Evolutionary conservation across 192 early-diverging fungal genomes (phyloP).

Genomic region (Coemansia sp.): DNA sequence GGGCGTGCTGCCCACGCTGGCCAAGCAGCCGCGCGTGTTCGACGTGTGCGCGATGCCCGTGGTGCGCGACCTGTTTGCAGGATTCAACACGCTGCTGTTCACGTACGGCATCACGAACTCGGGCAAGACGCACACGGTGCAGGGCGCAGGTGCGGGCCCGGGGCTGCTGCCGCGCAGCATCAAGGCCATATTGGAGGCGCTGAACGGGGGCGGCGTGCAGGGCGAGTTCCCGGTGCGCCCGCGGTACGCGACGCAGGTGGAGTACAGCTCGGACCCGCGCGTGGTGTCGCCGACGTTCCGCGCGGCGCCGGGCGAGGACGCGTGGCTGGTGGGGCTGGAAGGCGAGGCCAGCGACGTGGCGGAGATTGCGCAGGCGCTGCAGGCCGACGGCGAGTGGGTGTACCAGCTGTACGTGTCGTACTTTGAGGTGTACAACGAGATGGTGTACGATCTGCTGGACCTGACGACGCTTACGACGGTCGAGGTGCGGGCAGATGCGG

Average conservation of each 20-base stretch:
- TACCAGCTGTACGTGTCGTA: constrained; percentile 87
- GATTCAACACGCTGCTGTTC: constrained; percentile 66
- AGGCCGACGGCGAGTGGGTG: constrained; percentile 53
- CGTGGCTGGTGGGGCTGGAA: constrained; percentile 28
- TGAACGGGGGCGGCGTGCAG: constrained; percentile 35
- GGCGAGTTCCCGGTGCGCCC: constrained; percentile 40
- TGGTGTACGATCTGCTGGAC: constrained; percentile 80
- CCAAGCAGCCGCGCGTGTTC: constrained; percentile 57
- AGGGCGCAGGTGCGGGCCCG: constrained; percentile 48
- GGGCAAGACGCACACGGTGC: constrained; percentile 69
- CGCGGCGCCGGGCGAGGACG: constrained; percentile 43
- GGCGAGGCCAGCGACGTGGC: background rate
- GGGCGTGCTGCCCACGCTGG: constrained; percentile 53
- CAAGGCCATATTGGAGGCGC: constrained; percentile 57
- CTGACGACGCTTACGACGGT: constrained; percentile 46
- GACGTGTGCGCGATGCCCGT: constrained; percentile 59
- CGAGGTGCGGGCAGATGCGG: constrained; percentile 8
- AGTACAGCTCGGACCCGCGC: constrained; percentile 44
- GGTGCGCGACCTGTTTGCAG: constrained; percentile 53
- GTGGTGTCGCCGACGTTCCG: constrained; percentile 25
- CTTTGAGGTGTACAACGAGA: constrained; percentile 87
- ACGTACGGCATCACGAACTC: constrained; percentile 71
- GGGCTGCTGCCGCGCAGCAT: constrained; percentile 63
- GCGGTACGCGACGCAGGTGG: constrained; percentile 41
- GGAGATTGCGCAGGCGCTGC: constrained; percentile 20